These are phyloP conservation scores for Ascochyta fabae DNA, from an alignment of 2,329 filamentous ascomycete genomes.

Conservation along the genomic window DNA sequence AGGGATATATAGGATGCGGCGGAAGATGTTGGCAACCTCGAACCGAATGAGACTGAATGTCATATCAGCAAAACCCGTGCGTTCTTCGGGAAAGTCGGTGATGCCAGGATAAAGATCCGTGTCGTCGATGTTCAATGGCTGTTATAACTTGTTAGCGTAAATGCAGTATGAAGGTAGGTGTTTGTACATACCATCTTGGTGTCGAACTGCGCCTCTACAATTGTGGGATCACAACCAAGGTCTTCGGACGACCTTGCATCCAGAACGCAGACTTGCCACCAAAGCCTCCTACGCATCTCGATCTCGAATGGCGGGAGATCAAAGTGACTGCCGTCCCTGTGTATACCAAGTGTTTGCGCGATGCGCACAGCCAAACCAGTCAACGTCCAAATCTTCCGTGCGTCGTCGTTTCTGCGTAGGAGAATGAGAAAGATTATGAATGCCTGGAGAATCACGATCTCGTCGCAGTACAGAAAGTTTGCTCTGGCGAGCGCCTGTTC, in stretches of 20 bases:
- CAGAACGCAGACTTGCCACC: slow-evolving; percentile 66
- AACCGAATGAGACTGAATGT: slow-evolving; percentile 62
- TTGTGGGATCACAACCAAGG: slow-evolving; percentile 67
- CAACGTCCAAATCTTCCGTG: slow-evolving; percentile 63
- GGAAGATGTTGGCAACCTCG: slow-evolving; percentile 58
- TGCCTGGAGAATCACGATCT: slow-evolving; percentile 67
- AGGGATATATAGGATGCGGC: slow-evolving; percentile 54
- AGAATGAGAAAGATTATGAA: slow-evolving; percentile 67
- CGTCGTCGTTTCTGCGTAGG: slow-evolving; percentile 58
- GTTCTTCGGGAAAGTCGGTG: slow-evolving; percentile 56
- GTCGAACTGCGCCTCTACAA: slow-evolving; percentile 65
- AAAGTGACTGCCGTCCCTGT: slow-evolving; percentile 64
- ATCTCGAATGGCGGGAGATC: slow-evolving; percentile 64
- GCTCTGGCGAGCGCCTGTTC: slow-evolving; percentile 70
- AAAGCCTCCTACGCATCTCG: slow-evolving; percentile 65
- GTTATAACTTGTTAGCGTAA: no score
- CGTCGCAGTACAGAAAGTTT: slow-evolving; percentile 67
- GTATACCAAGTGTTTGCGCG: slow-evolving; percentile 65
- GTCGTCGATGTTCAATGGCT: slow-evolving; percentile 64
- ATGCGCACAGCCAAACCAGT: slow-evolving; percentile 65
- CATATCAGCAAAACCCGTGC: slow-evolving; percentile 64
- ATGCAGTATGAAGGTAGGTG: no score
- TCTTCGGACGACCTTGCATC: slow-evolving; percentile 68
- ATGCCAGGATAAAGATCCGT: slow-evolving; percentile 58
- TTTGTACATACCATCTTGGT: slow-evolving; percentile 55